Conservation (phyloP, 1,139 yeast genomes). For the Debaryomyces singareniensis region DNA sequence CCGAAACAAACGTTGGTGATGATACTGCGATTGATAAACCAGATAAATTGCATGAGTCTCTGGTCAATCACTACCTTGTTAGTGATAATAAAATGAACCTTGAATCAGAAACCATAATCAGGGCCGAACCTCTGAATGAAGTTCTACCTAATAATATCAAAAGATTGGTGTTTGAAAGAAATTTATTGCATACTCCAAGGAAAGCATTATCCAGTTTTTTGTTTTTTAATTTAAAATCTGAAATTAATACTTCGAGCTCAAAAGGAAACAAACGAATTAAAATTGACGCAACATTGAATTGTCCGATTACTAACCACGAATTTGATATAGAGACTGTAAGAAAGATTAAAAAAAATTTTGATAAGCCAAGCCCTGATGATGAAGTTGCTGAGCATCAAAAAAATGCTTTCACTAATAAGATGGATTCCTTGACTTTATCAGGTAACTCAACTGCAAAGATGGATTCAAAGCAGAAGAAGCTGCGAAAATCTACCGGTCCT, state of each 20-base stretch:
- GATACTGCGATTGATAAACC: no score
- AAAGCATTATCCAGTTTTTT: neutral
- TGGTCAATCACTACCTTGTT: no score
- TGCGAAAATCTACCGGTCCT: slow-evolving; percentile 31
- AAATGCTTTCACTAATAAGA: slow-evolving; percentile 39
- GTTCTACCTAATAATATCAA: neutral
- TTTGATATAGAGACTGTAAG: slow-evolving; percentile 38
- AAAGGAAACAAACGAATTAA: slow-evolving; percentile 19
- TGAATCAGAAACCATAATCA: neutral
- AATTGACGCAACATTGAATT: slow-evolving; percentile 16
- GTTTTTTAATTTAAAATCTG: neutral
- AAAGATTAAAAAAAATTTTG: slow-evolving; percentile 52
- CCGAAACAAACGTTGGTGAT: no score
- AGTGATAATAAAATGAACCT: no score
- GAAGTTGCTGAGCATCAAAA: slow-evolving; percentile 56
- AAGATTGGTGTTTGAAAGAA: neutral
- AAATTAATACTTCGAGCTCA: slow-evolving; percentile 5
- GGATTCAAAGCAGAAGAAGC: slow-evolving; percentile 1
- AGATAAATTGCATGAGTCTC: no score
- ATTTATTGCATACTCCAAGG: neutral
- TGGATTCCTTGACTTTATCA: slow-evolving; percentile 22
- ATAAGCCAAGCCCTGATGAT: slow-evolving; percentile 81
- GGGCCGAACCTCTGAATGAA: neutral
- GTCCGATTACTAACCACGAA: slow-evolving; percentile 39
- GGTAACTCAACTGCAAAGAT: slow-evolving; percentile 2